Conservation (phyloP, 108 stramenopile species). For the Nitzschia sp. region DNA sequence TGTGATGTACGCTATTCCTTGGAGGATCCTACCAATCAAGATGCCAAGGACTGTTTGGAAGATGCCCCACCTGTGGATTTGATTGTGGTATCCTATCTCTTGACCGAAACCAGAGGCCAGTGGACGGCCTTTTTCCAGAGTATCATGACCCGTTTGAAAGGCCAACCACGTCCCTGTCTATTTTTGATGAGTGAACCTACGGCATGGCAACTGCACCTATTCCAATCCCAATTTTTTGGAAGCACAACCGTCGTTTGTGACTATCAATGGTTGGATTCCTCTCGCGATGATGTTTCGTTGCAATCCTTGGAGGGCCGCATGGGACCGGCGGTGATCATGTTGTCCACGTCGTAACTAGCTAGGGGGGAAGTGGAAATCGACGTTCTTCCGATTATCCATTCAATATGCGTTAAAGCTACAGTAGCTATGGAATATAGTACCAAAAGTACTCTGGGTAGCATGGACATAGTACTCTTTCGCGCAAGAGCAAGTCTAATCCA, state of each 20-base stretch:
- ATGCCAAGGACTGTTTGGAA: neutral
- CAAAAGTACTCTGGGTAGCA: too few relatives aligned
- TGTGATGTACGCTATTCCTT: slow-evolving; percentile 50
- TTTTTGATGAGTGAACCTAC: slow-evolving; percentile 74
- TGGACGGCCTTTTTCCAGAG: slow-evolving; percentile 58
- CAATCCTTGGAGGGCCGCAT: slow-evolving; percentile 57
- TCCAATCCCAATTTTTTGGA: slow-evolving; percentile 31
- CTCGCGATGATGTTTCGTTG: slow-evolving; percentile 54
- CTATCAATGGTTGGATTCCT: slow-evolving; percentile 70
- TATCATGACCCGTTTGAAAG: slow-evolving; percentile 18
- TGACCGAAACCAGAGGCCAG: slow-evolving; percentile 65
- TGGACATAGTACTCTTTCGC: too few relatives aligned
- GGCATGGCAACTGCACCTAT: slow-evolving; percentile 72
- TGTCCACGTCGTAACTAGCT: neutral
- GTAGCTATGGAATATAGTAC: too few relatives aligned
- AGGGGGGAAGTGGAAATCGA: too few relatives aligned
- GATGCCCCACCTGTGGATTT: slow-evolving; percentile 32
- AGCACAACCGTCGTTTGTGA: slow-evolving; percentile 29
- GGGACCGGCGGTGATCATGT: slow-evolving; percentile 66
- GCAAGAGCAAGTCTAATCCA: too few relatives aligned
- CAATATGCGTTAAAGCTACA: too few relatives aligned
- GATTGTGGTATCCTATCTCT: slow-evolving; percentile 64
- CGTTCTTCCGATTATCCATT: too few relatives aligned
- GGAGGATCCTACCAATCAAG: slow-evolving; percentile 4
- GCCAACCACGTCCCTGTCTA: slow-evolving; percentile 21